These are phyloP conservation scores for Dendrothele bispora DNA, from an alignment of 768 basidiomycete species.

Conservation along the genomic window DNA sequence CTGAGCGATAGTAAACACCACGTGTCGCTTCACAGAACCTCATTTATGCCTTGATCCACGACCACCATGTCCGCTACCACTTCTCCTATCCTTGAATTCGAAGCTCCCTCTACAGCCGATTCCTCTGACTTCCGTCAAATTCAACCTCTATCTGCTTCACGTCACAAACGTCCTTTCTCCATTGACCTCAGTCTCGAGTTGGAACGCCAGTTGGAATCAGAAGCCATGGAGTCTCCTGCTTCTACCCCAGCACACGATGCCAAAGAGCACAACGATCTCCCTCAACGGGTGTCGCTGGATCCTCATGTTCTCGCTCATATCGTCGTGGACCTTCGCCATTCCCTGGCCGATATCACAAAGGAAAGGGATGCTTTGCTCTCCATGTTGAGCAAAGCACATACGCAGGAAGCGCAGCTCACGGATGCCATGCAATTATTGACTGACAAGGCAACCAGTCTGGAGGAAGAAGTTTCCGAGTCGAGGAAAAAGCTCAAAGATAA, in stretches of 20 bases:
- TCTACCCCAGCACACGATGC: conserved; percentile 38
- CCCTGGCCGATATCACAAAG: conserved; percentile 59
- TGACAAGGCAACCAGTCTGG: conserved; percentile 60
- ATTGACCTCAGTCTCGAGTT: conserved; percentile 82
- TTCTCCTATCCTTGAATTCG: conserved; percentile 3
- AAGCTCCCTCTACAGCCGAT: conserved; percentile 3
- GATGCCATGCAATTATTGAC: conserved; percentile 65
- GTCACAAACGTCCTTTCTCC: conserved; percentile 45
- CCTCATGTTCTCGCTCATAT: conserved; percentile 76
- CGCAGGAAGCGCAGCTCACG: conserved; percentile 58
- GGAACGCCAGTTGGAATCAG: conserved; percentile 71
- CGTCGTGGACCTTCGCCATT: conserved; percentile 69
- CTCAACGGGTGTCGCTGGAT: conserved; percentile 56
- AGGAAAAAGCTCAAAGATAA: conserved; percentile 62
- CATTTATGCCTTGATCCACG: neutral
- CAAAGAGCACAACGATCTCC: conserved; percentile 9
- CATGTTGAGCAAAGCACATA: conserved; percentile 47
- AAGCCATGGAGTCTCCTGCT: conserved; percentile 59
- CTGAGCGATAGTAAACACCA: too few species aligned
- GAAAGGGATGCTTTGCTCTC: conserved; percentile 70
- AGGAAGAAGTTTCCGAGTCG: conserved; percentile 54
- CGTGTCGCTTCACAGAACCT: too few species aligned
- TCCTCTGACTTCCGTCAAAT: conserved; percentile 1
- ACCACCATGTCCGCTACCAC: conserved; percentile 3
- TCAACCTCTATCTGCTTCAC: conserved; percentile 2